A percentile compares a stretch with the other conserved stretches of the same genome.
Conservation (phyloP, 306 rosid species). For the Cucurbita ficifolia region DNA sequence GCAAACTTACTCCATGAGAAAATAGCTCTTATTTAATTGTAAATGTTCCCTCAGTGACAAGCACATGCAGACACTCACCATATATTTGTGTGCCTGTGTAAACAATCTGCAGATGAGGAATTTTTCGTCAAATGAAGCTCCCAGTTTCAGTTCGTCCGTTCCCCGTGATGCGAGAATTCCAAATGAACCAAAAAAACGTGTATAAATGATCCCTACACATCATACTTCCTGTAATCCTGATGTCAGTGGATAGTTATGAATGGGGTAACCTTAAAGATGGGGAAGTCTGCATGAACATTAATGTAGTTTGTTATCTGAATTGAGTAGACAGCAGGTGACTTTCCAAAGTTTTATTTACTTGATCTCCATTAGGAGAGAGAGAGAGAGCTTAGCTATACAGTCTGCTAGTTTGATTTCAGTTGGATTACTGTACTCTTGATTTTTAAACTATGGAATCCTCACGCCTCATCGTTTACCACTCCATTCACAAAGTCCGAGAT, state of each 20-base stretch:
- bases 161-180: neutral
- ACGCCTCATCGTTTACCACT: neutral
- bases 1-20: neutral
- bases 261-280: neutral
- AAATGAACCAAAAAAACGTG: neutral
- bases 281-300: neutral
- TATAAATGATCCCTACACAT: neutral
- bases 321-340: neutral
- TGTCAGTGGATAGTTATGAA: neutral
- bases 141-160: neutral
- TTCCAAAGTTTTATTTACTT: neutral
- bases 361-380: neutral
- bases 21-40: neutral
- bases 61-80: neutral
- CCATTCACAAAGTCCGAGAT: neutral
- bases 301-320: neutral
- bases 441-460: neutral
- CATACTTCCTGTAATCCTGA: neutral
- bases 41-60: neutral
- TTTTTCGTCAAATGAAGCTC: neutral
- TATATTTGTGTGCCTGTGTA: conserved; percentile 1
- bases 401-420: neutral
- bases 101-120: conserved; percentile 1
- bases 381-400: neutral
- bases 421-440: neutral